phyloP scores from a whole-genome alignment of 2,329 filamentous ascomycete genomes.

The Trichoderma gracile region DNA sequence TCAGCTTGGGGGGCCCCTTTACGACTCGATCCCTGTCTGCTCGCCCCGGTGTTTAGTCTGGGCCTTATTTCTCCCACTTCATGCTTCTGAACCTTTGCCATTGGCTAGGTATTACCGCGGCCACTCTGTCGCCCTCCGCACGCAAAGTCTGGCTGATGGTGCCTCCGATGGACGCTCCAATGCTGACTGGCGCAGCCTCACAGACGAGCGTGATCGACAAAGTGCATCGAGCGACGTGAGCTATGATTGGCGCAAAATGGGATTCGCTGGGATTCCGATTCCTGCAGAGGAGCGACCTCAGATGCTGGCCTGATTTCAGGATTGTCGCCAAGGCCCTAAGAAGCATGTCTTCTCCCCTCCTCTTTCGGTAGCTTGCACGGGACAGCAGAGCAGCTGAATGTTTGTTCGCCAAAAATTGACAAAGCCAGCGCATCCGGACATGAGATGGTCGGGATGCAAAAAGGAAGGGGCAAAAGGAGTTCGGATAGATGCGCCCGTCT shows the following conservation, averaged over 20 bases:
- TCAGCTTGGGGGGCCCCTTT: slow-evolving; percentile 20
- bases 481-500: neutral
- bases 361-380: neutral
- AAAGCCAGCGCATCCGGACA: neutral
- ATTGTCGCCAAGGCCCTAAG: slow-evolving; percentile 16
- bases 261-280: neutral
- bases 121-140: slow-evolving; percentile 8
- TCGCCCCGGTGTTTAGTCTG: slow-evolving; percentile 4
- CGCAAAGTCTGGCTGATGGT: neutral
- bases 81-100: neutral
- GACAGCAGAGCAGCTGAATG: slow-evolving; percentile 1
- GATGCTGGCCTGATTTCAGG: slow-evolving; percentile 20
- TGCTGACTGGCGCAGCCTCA: neutral
- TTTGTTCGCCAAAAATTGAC: neutral
- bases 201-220: neutral
- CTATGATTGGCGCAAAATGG: neutral
- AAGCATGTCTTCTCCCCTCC: slow-evolving; percentile 10
- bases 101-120: too few relatives aligned
- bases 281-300: neutral
- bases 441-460: neutral
- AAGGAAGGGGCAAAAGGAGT: neutral
- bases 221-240: slow-evolving; percentile 5
- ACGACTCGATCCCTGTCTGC: slow-evolving; percentile 11
- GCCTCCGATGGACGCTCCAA: neutral
- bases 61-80: neutral